Evolutionary conservation across 192 early-diverging fungal genomes (phyloP).

Genomic region (Podila clonocystis): DNA sequence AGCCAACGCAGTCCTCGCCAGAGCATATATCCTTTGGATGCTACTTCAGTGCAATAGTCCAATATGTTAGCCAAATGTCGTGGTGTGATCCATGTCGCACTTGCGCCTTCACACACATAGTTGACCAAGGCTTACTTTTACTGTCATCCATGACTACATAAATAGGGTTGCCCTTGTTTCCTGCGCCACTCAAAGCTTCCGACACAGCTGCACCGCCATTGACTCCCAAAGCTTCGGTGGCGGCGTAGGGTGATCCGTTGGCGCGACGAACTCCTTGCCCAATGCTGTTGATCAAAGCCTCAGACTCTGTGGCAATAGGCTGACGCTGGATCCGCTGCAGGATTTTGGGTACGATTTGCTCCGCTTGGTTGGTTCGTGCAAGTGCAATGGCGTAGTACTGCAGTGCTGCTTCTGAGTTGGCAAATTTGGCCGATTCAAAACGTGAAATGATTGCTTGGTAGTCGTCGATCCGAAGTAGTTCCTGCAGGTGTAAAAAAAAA

Average conservation of each 20-base stretch:
- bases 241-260: constrained; percentile 3
- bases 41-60: neutral
- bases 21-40: constrained; percentile 63
- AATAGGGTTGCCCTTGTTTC: constrained; percentile 67
- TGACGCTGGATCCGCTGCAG: constrained; percentile 59
- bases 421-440: constrained; percentile 64
- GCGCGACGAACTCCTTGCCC: constrained; percentile 22
- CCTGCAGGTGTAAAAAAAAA: constrained; percentile 38
- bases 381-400: constrained; percentile 65
- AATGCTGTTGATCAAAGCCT: constrained; percentile 20
- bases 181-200: constrained; percentile 41
- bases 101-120: neutral
- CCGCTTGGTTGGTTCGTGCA: constrained; percentile 59
- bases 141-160: constrained; percentile 71
- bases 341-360: constrained; percentile 64
- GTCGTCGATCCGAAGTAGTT: constrained; percentile 61
- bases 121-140: constrained; percentile 20
- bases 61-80: neutral
- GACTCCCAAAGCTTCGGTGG: constrained; percentile 12
- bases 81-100: too few relatives aligned
- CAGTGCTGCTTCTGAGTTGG: constrained; percentile 62
- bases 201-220: constrained; percentile 42
- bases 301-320: constrained; percentile 25
- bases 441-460: constrained; percentile 60
- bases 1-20: constrained; percentile 69